phyloP scores from a whole-genome alignment of 768 basidiomycete species.

The Lactarius trivialis region DNA sequence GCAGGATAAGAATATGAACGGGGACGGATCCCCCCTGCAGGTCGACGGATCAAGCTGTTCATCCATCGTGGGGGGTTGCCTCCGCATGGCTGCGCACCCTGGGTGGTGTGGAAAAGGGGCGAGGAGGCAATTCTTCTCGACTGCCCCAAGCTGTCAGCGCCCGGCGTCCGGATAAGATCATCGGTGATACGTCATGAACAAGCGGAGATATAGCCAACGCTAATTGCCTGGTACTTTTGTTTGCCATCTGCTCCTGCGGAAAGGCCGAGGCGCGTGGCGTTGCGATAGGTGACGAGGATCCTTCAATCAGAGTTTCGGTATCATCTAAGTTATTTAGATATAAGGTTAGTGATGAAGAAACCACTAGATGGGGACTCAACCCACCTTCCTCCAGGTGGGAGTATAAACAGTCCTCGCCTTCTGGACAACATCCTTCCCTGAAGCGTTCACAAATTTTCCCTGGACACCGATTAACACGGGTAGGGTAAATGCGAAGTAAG shows the following conservation, averaged over 20 bases:
- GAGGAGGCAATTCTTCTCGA: slow-evolving; percentile 10
- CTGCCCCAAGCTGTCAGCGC: neutral
- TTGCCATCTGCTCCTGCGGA: neutral
- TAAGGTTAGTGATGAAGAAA: neutral
- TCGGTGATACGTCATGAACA: slow-evolving; percentile 2
- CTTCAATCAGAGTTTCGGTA: neutral
- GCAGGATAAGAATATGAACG: neutral
- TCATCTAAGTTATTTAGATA: neutral
- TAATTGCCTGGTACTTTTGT: neutral
- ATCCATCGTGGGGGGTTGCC: neutral
- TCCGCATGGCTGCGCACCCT: slow-evolving; percentile 11
- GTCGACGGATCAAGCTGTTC: neutral
- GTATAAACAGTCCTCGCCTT: slow-evolving; percentile 28
- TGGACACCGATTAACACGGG: slow-evolving; percentile 7
- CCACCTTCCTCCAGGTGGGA: slow-evolving; percentile 24
- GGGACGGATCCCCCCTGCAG: neutral
- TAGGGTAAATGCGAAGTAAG: neutral
- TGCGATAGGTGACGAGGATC: neutral
- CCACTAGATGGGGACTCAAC: neutral
- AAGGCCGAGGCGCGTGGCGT: slow-evolving; percentile 16
- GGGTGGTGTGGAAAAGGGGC: slow-evolving; percentile 20
- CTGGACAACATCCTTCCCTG: slow-evolving; percentile 26
- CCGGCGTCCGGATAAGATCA: neutral
- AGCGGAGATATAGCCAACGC: neutral
- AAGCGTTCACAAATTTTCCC: slow-evolving; percentile 27